Percentiles rank a stretch among this genome's conserved stretches.
Conservation (phyloP, 345 rosid species). For the Cardamine chenopodiifolia region DNA sequence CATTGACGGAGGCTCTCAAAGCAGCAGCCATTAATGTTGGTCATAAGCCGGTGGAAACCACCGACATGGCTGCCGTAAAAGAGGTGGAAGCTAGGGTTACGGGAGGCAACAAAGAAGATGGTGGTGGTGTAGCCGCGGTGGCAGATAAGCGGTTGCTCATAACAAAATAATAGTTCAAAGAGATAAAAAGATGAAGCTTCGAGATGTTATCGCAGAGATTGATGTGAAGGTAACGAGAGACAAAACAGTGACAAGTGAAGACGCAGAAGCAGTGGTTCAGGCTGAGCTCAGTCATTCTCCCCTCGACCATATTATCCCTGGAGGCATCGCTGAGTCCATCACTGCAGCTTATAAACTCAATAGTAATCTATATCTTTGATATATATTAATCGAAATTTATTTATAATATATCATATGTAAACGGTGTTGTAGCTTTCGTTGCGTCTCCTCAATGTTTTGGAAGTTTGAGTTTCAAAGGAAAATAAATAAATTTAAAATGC, state of each 20-base stretch:
- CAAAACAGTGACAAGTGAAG: conserved; percentile 34
- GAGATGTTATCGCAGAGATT: conserved; percentile 27
- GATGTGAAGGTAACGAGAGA: conserved; percentile 29
- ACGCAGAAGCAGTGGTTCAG: conserved; percentile 39
- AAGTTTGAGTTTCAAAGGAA: not conserved
- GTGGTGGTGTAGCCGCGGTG: conserved; percentile 11
- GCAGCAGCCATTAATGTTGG: conserved; percentile 36
- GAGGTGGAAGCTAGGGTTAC: conserved; percentile 33
- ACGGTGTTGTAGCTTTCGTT: not conserved
- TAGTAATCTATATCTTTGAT: conserved; percentile 12
- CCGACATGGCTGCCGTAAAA: conserved; percentile 40
- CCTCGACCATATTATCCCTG: not conserved
- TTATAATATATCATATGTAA: not conserved
- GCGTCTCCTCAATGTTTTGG: not conserved
- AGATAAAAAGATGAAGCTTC: conserved; percentile 7
- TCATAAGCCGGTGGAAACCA: conserved; percentile 31
- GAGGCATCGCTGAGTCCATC: conserved; percentile 43
- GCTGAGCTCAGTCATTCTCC: conserved; percentile 38
- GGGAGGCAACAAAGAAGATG: not conserved
- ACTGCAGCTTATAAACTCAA: conserved; percentile 38
- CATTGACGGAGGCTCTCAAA: conserved; percentile 39
- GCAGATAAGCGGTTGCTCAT: conserved; percentile 29
- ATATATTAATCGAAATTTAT: not conserved
- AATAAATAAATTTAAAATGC: not conserved
- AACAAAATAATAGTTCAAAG: not conserved